These are phyloP conservation scores for Cinchona pubescens DNA, from an alignment of 257 asterid species.

Conservation along the genomic window DNA sequence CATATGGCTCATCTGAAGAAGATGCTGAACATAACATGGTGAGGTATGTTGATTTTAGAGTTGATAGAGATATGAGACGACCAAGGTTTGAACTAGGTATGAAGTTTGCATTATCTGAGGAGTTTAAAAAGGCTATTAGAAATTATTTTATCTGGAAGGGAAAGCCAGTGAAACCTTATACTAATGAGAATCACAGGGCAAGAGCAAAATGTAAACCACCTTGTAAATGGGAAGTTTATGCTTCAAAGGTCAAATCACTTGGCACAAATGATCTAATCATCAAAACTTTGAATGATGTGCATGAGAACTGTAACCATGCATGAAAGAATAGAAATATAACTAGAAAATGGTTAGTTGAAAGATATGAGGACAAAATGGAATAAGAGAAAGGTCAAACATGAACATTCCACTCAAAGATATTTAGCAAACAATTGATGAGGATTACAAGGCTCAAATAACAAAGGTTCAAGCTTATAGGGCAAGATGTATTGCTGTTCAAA, in stretches of 20 bases:
- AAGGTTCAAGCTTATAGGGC: not conserved
- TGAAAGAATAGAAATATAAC: not conserved
- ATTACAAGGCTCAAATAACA: not conserved
- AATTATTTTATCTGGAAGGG: not conserved
- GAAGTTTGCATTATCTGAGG: not conserved
- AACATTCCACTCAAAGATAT: not conserved
- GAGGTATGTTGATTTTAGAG: not conserved
- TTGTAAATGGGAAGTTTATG: too few species aligned
- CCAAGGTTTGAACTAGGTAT: not conserved
- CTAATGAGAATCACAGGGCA: not conserved
- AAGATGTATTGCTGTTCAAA: not conserved
- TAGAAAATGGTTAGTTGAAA: not conserved
- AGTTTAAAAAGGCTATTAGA: not conserved
- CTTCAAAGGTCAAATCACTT: not conserved
- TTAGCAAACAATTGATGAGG: not conserved
- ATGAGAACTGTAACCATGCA: not conserved
- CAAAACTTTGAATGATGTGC: not conserved
- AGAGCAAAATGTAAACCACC: not conserved
- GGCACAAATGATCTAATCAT: not conserved
- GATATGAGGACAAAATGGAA: not conserved
- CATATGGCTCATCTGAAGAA: too few species aligned
- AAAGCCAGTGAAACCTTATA: not conserved
- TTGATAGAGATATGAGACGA: not conserved
- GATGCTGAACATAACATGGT: too few species aligned
- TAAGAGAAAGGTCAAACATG: not conserved